Conservation (phyloP, 192 early-diverging fungal genomes). For the Entophlyctis helioformis region DNA sequence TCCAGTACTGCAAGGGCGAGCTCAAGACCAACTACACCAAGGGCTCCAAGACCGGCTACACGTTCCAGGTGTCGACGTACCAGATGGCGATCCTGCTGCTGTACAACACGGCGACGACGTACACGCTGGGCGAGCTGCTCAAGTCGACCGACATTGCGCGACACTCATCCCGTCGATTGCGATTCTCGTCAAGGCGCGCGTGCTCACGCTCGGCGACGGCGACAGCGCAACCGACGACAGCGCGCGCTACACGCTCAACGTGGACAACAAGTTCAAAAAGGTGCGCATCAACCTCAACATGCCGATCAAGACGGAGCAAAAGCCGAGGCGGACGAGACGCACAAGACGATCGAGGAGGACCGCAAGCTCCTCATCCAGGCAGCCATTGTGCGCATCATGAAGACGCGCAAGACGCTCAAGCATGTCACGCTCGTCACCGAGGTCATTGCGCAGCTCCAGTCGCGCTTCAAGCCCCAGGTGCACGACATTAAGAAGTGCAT, state of each 20-base stretch:
- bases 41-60: slow-evolving; percentile 59
- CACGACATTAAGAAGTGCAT: slow-evolving; percentile 94
- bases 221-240: slow-evolving; percentile 36
- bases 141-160: slow-evolving; percentile 38
- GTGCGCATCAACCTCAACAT: slow-evolving; percentile 79
- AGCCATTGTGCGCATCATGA: slow-evolving; percentile 99
- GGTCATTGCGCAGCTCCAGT: slow-evolving; percentile 73
- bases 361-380: slow-evolving; percentile 85
- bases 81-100: slow-evolving; percentile 90
- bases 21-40: slow-evolving; percentile 83
- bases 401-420: slow-evolving; percentile 83
- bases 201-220: slow-evolving; percentile 46
- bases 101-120: slow-evolving; percentile 70
- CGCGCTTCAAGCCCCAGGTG: slow-evolving; percentile 82
- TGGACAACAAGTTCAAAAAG: slow-evolving; percentile 68
- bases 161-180: slow-evolving; percentile 49
- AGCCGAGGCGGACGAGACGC: slow-evolving; percentile 84
- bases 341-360: slow-evolving; percentile 85
- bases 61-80: slow-evolving; percentile 72
- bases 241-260: slow-evolving; percentile 62
- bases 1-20: slow-evolving; percentile 84
- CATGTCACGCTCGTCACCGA: slow-evolving; percentile 79
- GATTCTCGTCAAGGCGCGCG: slow-evolving; percentile 73
- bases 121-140: slow-evolving; percentile 67
- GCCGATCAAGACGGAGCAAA: slow-evolving; percentile 76